These are phyloP conservation scores for Diaporthe velutina DNA, from an alignment of 2,329 filamentous ascomycete species.

Conservation along the genomic window DNA sequence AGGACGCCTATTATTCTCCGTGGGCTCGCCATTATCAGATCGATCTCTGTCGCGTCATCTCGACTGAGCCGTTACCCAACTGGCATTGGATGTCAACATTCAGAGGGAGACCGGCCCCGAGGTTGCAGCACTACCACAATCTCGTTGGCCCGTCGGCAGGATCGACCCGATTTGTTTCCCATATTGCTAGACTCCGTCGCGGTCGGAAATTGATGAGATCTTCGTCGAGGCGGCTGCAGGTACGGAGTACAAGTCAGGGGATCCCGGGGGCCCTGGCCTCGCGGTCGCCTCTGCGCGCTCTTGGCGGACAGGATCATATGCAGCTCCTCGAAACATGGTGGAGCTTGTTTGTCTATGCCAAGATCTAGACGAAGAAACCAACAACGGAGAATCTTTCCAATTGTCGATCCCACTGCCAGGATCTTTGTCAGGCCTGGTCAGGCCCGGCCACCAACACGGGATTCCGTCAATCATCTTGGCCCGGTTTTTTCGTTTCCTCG, in stretches of 20 bases:
- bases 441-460: neutral
- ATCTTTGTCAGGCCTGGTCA: conserved; percentile 5
- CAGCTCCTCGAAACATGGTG: conserved; percentile 11
- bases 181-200: conserved; percentile 4
- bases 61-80: neutral
- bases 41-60: conserved; percentile 19
- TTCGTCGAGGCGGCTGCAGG: conserved; percentile 15
- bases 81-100: neutral
- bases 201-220: conserved; percentile 25
- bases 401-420: conserved; percentile 14
- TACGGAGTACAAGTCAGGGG: conserved; percentile 24
- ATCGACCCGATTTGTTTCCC: neutral
- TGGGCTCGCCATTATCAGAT: conserved; percentile 6
- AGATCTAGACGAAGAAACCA: conserved; percentile 32
- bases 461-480: conserved; percentile 24
- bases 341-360: conserved; percentile 29
- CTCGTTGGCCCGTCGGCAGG: neutral
- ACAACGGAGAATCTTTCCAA: conserved; percentile 26
- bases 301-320: conserved; percentile 23
- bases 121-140: conserved; percentile 2
- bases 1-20: conserved; percentile 24
- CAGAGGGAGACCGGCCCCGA: neutral
- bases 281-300: conserved; percentile 7
- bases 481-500: conserved; percentile 4
- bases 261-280: conserved; percentile 10